These are phyloP conservation scores for Phytopythium sindhum DNA, from an alignment of 352 stramenopile genomes.

Conservation along the genomic window DNA sequence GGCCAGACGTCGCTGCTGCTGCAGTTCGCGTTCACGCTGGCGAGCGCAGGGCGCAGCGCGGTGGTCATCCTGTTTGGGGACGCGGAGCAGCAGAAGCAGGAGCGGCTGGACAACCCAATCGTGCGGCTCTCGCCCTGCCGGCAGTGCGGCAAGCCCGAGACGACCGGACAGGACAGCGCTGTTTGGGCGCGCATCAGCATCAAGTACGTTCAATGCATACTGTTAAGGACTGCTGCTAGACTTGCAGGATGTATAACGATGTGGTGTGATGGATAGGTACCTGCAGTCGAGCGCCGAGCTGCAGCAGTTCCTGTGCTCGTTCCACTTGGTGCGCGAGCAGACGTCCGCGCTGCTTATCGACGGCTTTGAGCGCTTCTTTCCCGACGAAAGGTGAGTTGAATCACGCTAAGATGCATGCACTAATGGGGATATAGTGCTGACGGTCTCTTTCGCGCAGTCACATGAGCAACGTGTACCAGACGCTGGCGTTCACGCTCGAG, in stretches of 20 bases:
- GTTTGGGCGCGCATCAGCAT: constrained; percentile 56
- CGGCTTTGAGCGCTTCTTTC: constrained; percentile 59
- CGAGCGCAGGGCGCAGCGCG: constrained; percentile 32
- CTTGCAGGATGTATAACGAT: neutral
- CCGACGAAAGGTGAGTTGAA: constrained; percentile 20
- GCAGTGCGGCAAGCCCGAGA: constrained; percentile 34
- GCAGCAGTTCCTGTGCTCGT: constrained; percentile 57
- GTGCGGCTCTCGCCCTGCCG: constrained; percentile 42
- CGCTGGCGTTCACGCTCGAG: constrained; percentile 53
- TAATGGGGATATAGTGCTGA: neutral
- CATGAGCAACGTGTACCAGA: constrained; percentile 54
- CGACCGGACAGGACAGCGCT: constrained; percentile 43
- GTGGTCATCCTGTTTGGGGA: constrained; percentile 46
- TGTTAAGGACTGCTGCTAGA: neutral
- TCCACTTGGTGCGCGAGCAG: constrained; percentile 43
- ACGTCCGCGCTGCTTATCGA: constrained; percentile 55
- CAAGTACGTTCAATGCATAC: constrained; percentile 29
- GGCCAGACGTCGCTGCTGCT: constrained; percentile 64
- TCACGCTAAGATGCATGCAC: neutral
- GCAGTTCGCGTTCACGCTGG: constrained; percentile 60
- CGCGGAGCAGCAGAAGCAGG: constrained; percentile 18
- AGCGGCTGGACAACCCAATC: constrained; percentile 15
- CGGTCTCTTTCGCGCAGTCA: constrained; percentile 15
- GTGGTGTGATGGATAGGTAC: constrained; percentile 27
- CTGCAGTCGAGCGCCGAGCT: constrained; percentile 37